Evolutionary conservation across 139 green algal species (phyloP).

Genomic region (Pycnococcus provasolii): DNA sequence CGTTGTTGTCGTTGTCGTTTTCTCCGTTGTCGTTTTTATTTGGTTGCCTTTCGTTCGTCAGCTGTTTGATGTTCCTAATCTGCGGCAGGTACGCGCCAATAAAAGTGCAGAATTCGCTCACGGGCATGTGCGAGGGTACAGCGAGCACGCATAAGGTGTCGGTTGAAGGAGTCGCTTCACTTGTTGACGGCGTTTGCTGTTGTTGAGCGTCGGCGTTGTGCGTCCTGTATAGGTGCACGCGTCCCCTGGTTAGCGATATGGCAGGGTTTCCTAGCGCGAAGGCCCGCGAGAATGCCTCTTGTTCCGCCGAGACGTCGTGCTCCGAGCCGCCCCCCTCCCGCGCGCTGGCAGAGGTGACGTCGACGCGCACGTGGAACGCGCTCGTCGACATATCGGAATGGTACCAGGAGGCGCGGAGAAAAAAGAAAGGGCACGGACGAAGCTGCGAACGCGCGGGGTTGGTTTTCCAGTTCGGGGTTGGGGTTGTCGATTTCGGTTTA

Average conservation of each 20-base stretch:
- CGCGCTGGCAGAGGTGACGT: neutral
- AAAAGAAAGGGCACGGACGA: too few species aligned
- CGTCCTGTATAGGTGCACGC: too few species aligned
- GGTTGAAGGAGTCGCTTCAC: neutral
- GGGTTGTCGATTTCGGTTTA: too few species aligned
- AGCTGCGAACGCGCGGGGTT: too few species aligned
- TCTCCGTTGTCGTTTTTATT: neutral
- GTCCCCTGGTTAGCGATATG: too few species aligned
- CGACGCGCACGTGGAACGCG: neutral
- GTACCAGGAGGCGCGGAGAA: too few species aligned
- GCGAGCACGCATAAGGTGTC: slow-evolving; percentile 45
- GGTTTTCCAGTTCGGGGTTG: too few species aligned
- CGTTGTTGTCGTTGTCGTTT: neutral
- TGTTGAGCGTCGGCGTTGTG: slow-evolving; percentile 4
- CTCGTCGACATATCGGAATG: too few species aligned
- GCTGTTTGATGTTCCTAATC: slow-evolving; percentile 56
- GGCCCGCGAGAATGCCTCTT: neutral
- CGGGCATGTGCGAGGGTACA: slow-evolving; percentile 71
- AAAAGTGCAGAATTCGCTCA: slow-evolving; percentile 83
- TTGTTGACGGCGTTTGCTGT: neutral
- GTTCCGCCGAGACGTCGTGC: neutral
- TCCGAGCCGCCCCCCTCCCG: neutral
- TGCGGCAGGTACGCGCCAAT: slow-evolving; percentile 57
- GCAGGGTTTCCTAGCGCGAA: neutral
- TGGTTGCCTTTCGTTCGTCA: slow-evolving; percentile 49